Evolutionary conservation across 2,329 filamentous ascomycete species (phyloP).

Genomic region (Didymella sp.): DNA sequence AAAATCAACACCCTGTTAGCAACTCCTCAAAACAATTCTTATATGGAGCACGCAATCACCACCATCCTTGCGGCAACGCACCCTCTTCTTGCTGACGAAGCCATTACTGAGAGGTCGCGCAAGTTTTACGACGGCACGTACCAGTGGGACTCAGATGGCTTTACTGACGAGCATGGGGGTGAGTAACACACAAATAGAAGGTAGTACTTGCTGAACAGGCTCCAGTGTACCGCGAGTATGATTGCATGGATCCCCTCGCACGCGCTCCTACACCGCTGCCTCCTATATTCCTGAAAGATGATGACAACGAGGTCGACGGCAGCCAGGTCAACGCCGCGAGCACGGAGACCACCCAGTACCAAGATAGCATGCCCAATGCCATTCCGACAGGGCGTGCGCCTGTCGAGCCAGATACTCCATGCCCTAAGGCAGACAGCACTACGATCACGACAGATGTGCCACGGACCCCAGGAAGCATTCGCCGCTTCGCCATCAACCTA

Average conservation of each 20-base stretch:
- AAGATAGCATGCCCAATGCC: too few species aligned
- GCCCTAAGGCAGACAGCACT: not conserved
- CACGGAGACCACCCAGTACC: not conserved
- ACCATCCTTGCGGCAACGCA: too few species aligned
- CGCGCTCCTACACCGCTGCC: slow-evolving; percentile 33
- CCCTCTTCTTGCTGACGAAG: not conserved
- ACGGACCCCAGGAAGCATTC: not conserved
- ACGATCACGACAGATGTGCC: not conserved
- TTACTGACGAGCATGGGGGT: slow-evolving; percentile 36
- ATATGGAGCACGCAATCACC: not conserved
- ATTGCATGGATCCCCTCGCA: slow-evolving; percentile 27
- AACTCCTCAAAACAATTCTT: too few species aligned
- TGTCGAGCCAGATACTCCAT: not conserved
- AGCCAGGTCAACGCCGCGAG: not conserved
- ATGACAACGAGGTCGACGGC: slow-evolving; percentile 18
- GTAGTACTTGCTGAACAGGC: not conserved
- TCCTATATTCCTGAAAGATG: slow-evolving; percentile 14
- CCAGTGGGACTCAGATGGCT: slow-evolving; percentile 33
- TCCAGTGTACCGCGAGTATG: slow-evolving; percentile 26
- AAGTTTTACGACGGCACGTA: slow-evolving; percentile 44
- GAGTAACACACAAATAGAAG: not conserved
- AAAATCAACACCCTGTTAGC: too few species aligned
- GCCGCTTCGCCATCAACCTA: slow-evolving; percentile 1
- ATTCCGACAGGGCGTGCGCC: too few species aligned
- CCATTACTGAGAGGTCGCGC: slow-evolving; percentile 31